phyloP scores from a whole-genome alignment of 1,284 basidiomycete species.

The Wolfiporia cocos region DNA sequence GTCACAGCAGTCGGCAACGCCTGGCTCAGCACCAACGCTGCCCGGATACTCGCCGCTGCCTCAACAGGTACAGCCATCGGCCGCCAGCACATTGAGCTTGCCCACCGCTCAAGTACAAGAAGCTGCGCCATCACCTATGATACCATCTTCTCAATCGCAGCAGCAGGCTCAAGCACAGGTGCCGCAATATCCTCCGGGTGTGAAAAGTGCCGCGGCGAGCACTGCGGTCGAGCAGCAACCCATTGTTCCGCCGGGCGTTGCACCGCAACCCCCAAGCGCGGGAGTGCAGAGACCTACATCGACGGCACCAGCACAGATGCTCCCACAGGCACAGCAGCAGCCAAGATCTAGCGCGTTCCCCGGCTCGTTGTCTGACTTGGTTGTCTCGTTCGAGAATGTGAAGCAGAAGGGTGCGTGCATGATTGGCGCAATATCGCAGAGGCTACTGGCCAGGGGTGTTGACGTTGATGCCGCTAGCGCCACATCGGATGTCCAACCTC shows the following conservation, averaged over 20 bases:
- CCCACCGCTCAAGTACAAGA: conserved; percentile 19
- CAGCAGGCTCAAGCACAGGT: conserved; percentile 24
- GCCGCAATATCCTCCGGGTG: conserved; percentile 65
- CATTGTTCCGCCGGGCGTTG: conserved; percentile 13
- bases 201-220: conserved; percentile 43
- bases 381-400: conserved; percentile 91
- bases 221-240: conserved; percentile 15
- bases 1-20: conserved; percentile 9
- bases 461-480: conserved; percentile 42
- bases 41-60: conserved; percentile 49
- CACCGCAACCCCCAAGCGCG: conserved; percentile 20
- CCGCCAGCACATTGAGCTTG: conserved; percentile 23
- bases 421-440: not conserved
- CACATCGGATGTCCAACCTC: conserved; percentile 78
- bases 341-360: conserved; percentile 49
- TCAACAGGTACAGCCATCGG: conserved; percentile 51
- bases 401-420: conserved; percentile 82
- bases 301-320: conserved; percentile 27
- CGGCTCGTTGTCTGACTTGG: conserved; percentile 86
- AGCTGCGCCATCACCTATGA: conserved; percentile 22
- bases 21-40: conserved; percentile 13
- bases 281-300: conserved; percentile 25
- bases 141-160: conserved; percentile 13
- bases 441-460: not conserved
- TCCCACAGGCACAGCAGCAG: conserved; percentile 24